Conservation (phyloP, 78 protist genomes). For the Dictyostelium intermedium region DNA sequence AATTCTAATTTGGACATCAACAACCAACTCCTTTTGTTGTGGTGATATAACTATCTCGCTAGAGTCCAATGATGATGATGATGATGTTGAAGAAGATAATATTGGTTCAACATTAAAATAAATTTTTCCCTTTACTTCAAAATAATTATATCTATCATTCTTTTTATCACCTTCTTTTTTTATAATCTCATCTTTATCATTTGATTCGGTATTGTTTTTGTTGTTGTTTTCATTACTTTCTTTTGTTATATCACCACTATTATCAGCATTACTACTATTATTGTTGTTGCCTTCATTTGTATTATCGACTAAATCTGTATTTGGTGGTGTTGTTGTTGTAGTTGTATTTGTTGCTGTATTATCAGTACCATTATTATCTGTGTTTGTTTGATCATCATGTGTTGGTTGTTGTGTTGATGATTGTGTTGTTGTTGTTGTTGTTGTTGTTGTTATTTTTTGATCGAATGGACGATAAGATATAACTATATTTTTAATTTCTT, state of each 20-base stretch:
- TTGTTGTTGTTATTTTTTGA: not conserved
- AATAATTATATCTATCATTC: constrained; percentile 30
- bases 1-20: constrained; percentile 43
- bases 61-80: not conserved
- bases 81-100: not conserved
- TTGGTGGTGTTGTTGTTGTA: not conserved
- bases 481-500: constrained; percentile 26
- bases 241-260: not conserved
- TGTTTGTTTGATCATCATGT: not conserved
- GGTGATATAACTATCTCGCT: not conserved
- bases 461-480: constrained; percentile 52
- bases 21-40: constrained; percentile 4
- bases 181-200: not conserved
- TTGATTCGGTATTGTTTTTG: not conserved
- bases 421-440: not conserved
- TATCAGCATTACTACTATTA: not conserved
- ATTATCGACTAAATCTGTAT: not conserved
- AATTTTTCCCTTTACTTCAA: constrained; percentile 71
- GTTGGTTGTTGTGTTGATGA: not conserved
- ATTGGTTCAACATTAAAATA: not conserved
- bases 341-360: not conserved
- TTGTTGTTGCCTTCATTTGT: not conserved
- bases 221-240: not conserved
- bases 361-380: not conserved
- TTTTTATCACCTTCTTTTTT: not conserved